Conservation (phyloP, 331 rosid species). For the Rosa hybrid region DNA sequence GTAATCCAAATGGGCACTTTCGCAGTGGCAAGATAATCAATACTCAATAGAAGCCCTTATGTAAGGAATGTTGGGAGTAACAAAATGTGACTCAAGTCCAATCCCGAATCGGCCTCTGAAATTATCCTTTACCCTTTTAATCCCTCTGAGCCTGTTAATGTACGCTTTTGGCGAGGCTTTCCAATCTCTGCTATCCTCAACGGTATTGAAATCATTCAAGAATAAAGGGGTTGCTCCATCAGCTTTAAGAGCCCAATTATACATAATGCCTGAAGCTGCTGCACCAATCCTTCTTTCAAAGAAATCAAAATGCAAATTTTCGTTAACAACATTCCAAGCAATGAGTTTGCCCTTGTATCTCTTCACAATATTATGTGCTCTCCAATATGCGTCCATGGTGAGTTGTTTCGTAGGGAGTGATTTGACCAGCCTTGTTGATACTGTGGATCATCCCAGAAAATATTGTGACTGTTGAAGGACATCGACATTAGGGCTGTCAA, state of each 20-base stretch:
- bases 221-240: conserved; percentile 50
- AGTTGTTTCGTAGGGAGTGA: conserved; percentile 36
- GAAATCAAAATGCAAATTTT: conserved; percentile 54
- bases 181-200: conserved; percentile 58
- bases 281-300: conserved; percentile 53
- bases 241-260: conserved; percentile 36
- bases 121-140: conserved; percentile 28
- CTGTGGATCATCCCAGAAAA: conserved; percentile 60
- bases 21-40: conserved; percentile 64
- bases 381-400: not conserved
- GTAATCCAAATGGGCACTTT: conserved; percentile 72
- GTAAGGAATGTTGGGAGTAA: conserved; percentile 55
- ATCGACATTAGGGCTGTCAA: too few species aligned
- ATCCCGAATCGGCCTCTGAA: conserved; percentile 34
- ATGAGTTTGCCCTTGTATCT: conserved; percentile 59
- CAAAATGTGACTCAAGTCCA: conserved; percentile 72
- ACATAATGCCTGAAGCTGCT: conserved; percentile 27
- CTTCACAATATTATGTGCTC: conserved; percentile 36
- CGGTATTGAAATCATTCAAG: conserved; percentile 63
- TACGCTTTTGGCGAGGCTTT: conserved; percentile 40
- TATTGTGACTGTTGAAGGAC: conserved; percentile 42
- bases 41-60: conserved; percentile 68
- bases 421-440: conserved; percentile 44
- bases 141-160: conserved; percentile 45
- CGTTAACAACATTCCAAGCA: conserved; percentile 82